Base-by-base conservation (phyloP, 805 yeast species). In the Kregervanrija fluxuum region DNA sequence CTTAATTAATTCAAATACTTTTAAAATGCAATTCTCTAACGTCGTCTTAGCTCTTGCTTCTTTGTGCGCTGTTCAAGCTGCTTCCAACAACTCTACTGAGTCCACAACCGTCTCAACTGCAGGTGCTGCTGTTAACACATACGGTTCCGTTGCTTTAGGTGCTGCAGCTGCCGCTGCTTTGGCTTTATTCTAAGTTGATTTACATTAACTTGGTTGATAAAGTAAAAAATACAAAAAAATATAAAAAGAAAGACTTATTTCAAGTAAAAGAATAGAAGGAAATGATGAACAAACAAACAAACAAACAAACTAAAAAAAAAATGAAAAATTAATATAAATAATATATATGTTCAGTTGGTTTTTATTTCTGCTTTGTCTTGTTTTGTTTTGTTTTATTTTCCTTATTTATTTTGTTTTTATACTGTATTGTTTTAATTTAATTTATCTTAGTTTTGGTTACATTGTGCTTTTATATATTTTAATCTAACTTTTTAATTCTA, bases 141-240 rank as follows among this genome's bases (percentile, higher is more conserved):
- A 59, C 68, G 80, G 81, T 69, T 84, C 87, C 63, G 82, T 85
- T 70, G 77, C 80, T 63, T 70, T 82, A 60, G 90, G 88, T 77
- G 89, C 85, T 59, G 86, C 82, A 64, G 85, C 84, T 56, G 90
- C 89, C 55, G 90, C 89, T 61, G 90, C 87, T 75, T 80, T 82
- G 44, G 69, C 70, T 57, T 55, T 66, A 48, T 59, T 66, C 54
- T 66, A 65, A 62, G 62, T 47, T 31, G 10, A 30, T 6, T 38
- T 14, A 38, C 15, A 10, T 38, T 9, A 13, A 12, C 8, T 30
- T 30, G 17, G 3, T 13, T 16, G 4, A 13, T 30, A 22, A 22
- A 6, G 28, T 6, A 22, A 22, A 22, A 22, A 22, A 22, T 22
- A 22, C 28, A 22, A 22, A 22, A 22, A 22, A 5, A 22, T 17